phyloP scores from a whole-genome alignment of 768 basidiomycete genomes.

The Cystobasidium ongulense region DNA sequence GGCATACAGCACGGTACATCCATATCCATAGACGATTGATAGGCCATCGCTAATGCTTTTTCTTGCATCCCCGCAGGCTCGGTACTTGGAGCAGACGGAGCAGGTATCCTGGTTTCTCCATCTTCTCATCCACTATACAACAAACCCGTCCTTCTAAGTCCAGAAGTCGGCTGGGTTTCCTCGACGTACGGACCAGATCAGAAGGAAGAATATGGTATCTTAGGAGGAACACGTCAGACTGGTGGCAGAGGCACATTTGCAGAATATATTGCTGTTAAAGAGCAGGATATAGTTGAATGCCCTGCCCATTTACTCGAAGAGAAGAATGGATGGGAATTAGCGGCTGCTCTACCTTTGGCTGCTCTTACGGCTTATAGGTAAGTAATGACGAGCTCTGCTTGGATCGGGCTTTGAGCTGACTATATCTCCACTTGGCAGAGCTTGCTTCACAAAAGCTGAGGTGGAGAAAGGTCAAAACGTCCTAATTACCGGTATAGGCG shows the following conservation, averaged over 20 bases:
- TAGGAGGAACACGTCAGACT: conserved; percentile 57
- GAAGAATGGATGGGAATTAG: conserved; percentile 46
- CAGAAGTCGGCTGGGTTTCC: conserved; percentile 33
- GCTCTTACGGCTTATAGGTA: conserved; percentile 80
- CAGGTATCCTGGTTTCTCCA: conserved; percentile 37
- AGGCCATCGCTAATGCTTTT: neutral
- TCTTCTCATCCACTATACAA: conserved; percentile 25
- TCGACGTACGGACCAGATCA: conserved; percentile 37
- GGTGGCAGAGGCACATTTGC: conserved; percentile 58
- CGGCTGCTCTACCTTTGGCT: conserved; percentile 68
- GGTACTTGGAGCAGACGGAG: conserved; percentile 40
- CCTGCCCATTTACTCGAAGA: conserved; percentile 62
- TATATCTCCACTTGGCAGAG: conserved; percentile 49
- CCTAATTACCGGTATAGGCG: conserved; percentile 52
- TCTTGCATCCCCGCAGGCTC: conserved; percentile 10
- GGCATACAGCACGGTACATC: conserved; percentile 36
- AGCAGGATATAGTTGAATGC: conserved; percentile 56
- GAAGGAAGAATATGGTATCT: conserved; percentile 51
- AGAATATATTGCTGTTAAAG: conserved; percentile 65
- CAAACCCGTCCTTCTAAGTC: conserved; percentile 34
- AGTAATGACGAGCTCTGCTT: conserved; percentile 32
- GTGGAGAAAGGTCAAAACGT: conserved; percentile 62
- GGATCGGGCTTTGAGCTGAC: neutral
- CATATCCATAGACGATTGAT: neutral
- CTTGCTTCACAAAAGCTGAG: conserved; percentile 58